phyloP scores from a whole-genome alignment of 208 protist genomes.

The Acanthamoeba quina region DNA sequence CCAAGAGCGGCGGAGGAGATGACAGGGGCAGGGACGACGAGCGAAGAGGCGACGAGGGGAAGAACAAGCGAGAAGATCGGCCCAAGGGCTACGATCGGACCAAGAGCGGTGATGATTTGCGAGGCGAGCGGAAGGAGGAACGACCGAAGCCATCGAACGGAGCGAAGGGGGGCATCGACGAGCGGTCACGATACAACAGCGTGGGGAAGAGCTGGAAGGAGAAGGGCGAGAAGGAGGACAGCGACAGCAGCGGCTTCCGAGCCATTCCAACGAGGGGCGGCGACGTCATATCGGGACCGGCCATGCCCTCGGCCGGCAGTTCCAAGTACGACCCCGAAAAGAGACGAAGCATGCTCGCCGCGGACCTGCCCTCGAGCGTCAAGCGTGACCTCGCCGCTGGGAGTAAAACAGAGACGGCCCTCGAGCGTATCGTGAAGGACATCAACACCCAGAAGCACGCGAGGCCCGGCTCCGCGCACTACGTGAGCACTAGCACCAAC shows the following conservation, averaged over 20 bases:
- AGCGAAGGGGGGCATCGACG: not conserved
- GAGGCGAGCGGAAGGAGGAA: not conserved
- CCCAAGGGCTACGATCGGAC: not conserved
- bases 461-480: not conserved
- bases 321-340: not conserved
- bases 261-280: not conserved
- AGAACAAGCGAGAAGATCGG: not conserved
- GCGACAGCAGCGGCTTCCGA: not conserved
- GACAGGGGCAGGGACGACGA: not conserved
- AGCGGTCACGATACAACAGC: not conserved
- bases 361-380: not conserved
- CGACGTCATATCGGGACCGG: not conserved
- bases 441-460: not conserved
- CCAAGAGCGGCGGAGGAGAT: not conserved
- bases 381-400: not conserved
- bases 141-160: not conserved
- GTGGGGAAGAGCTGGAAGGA: slow-evolving; percentile 44
- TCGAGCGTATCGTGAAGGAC: not conserved
- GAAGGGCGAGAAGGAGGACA: not conserved
- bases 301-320: not conserved
- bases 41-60: not conserved
- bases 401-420: not conserved
- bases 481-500: not conserved
- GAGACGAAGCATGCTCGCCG: not conserved
- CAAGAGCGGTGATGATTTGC: not conserved